These are phyloP conservation scores for Ascoidea tarda DNA, from an alignment of 805 yeast species.

Conservation along the genomic window DNA sequence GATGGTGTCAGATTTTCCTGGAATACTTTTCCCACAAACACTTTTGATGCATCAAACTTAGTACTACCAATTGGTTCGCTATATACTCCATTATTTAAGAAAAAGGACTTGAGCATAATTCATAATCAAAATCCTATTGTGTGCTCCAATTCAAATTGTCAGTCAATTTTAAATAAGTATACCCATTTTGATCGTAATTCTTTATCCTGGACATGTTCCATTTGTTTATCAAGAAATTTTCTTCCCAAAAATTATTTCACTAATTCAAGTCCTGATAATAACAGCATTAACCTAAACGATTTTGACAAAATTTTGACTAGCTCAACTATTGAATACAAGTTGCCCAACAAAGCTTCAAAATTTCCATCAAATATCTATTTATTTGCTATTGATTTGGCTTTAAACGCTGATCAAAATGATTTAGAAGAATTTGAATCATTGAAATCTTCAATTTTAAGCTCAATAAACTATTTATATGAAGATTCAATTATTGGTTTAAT, in stretches of 20 bases:
- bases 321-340: conserved; percentile 19
- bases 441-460: conserved; percentile 31
- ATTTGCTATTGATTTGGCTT: conserved; percentile 6
- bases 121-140: conserved; percentile 31
- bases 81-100: conserved; percentile 40
- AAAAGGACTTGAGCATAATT: conserved; percentile 39
- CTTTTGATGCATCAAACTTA: conserved; percentile 40
- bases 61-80: conserved; percentile 47
- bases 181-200: conserved; percentile 38
- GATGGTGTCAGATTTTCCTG: conserved; percentile 70
- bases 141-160: conserved; percentile 29
- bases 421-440: conserved; percentile 34
- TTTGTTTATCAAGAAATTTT: conserved; percentile 36
- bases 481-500: conserved; percentile 42
- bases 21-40: conserved; percentile 53
- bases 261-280: conserved; percentile 6
- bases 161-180: conserved; percentile 39
- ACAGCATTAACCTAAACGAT: conserved; percentile 17
- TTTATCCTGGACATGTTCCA: conserved; percentile 40
- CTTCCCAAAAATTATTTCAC: conserved; percentile 38
- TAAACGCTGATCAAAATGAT: background rate
- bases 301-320: conserved; percentile 13
- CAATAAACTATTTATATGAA: conserved; percentile 32
- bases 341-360: conserved; percentile 14
- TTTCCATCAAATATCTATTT: conserved; percentile 7